Conservation (phyloP, 257 asterid species). For the Petrea volubilis region DNA sequence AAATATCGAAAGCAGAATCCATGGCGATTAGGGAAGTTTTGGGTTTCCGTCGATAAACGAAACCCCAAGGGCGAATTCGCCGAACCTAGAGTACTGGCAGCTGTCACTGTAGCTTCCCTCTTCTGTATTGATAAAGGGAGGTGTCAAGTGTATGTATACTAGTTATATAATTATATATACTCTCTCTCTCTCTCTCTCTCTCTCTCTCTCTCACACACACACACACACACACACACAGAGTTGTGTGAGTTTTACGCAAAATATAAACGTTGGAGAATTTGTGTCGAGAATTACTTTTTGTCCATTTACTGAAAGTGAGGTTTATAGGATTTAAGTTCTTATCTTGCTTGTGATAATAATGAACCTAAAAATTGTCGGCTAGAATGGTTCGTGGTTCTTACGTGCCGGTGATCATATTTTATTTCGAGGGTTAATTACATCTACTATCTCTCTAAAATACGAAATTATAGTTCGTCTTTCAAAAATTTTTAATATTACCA, state of each 20-base stretch:
- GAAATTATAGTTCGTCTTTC: background rate
- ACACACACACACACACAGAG: too few species aligned
- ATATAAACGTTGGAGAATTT: background rate
- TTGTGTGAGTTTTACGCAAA: constrained; percentile 21
- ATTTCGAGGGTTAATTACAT: too few species aligned
- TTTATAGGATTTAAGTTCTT: background rate
- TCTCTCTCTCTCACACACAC: too few species aligned
- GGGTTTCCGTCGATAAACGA: constrained; percentile 37
- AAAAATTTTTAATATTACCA: too few species aligned
- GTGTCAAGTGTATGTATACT: background rate
- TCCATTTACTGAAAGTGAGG: background rate
- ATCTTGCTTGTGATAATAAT: background rate
- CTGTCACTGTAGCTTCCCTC: constrained; percentile 8
- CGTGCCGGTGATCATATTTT: background rate
- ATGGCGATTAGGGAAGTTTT: constrained; percentile 33
- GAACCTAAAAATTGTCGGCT: constrained; percentile 9
- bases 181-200: too few species aligned
- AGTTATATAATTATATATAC: too few species aligned
- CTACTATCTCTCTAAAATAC: background rate
- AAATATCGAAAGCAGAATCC: constrained; percentile 62
- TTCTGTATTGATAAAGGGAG: constrained; percentile 11
- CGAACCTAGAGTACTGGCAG: constrained; percentile 17
- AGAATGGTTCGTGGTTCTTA: background rate
- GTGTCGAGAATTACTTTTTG: background rate
- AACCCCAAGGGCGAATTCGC: constrained; percentile 35